Base-by-base conservation (phyloP, 1,284 basidiomycete genomes). In the Afroboletus lepidellus region DNA sequence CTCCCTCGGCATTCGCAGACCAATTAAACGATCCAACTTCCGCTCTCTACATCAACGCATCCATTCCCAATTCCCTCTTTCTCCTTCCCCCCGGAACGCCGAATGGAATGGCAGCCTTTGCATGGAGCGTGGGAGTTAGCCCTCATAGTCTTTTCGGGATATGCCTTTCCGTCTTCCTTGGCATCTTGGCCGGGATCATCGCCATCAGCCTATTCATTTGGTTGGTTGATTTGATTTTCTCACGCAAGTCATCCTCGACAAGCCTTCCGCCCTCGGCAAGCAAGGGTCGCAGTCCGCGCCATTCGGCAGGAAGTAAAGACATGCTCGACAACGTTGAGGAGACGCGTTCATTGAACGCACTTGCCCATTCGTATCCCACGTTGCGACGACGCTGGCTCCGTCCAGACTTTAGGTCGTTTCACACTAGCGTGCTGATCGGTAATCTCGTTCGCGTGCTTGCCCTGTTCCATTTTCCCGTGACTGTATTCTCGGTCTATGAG, bases 401-500 rank as follows among this genome's bases (percentile, higher is more conserved):
- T 41, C 76, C 80, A 23, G 79, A 83, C 56, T 78, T 86, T 56
- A 83, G 81, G 50, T 87, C 87, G 8, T 88, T 92, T 70, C 90
- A 92, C 65, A 78, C 83, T 16, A 87, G 79, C 57, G 81, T 90
- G 46, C 72, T 92, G 41, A 85, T 91, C 59, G 95, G 95, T 42
- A 98, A 98, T 70, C 81, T 98, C 47, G 83, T 95, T 50, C 87
- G 96, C 47, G 77, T 96, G 51, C 80, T 98, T 39, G 77, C 95
- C 49, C 77, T 96, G 36, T 98, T 98, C 75, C 95, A 98, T 72
- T 81, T 98, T 20, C 95, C 95, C 11, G 80, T 98, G 59, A 96
- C 93, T 33, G 83, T 94, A 49, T 94, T 96, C 69, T 92, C 92
- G 7, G 85, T 84, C 55, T 97, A 92, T 68, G 66, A 71, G 51